Base-by-base conservation (phyloP, 1,284 basidiomycete species). In the Cryptococcus depauperatus region DNA sequence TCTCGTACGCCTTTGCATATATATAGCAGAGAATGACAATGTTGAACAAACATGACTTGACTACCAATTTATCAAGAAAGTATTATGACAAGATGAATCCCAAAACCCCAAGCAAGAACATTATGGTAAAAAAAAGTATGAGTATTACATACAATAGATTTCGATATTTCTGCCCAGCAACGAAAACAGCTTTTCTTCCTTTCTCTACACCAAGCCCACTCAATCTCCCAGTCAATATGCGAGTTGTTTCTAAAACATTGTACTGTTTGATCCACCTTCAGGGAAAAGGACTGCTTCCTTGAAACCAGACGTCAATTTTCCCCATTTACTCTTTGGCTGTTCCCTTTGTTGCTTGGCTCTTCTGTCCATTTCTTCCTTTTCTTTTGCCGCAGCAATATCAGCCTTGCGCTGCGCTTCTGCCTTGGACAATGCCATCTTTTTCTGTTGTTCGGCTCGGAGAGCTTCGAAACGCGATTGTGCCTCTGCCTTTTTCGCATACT, bases 401-500 rank as follows among this genome's bases (percentile, higher is more conserved):
- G 47, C 52, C 39, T 51, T 40, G 6, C 53, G 43, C 44, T 61
- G 61, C 26, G 58, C 52, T 41, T 61, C 60, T 11, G 54, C 58
- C 35, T 48, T 46, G 30, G 48, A 44, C 10, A 52, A 35, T 0
- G 58, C 62, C 41, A 61, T 58, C 23, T 54, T 56, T 26, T 50
- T 50, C 38, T 57, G 56, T 47, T 64, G 65, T 46, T 68, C 57
- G 13, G 56, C 48, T 37, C 63, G 51, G 8, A 66, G 55, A 5
- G 54, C 56, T 45, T 64, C 62, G 50, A 68, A 63, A 43, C 57
- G 55, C n/a, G 53, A 54, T 37, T 58, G 59, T 9, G 51, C 50
- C 41, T 62, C 59, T 8, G 51, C 49, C 37, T 62, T 59, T 37
- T 56, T 53, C 7, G 48, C 47, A 6, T 43, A 49, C 37, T 62